Evolutionary conservation across 2,329 filamentous ascomycete genomes (phyloP).

Genomic region (Stenocarpella maydis): DNA sequence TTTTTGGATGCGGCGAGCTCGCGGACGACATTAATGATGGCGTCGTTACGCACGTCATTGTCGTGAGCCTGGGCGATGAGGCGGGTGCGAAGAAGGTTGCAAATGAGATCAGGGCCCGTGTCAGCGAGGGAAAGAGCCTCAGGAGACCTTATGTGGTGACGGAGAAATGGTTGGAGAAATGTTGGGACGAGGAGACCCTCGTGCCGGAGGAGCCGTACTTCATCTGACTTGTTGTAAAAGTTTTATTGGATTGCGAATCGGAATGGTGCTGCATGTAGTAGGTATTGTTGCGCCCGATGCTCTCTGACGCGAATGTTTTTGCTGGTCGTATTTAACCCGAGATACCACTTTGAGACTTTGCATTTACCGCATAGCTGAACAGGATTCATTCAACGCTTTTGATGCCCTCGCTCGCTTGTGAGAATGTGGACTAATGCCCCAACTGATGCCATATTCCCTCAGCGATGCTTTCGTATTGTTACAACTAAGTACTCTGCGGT

Average conservation of each 20-base stretch:
- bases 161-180: slow-evolving; percentile 77
- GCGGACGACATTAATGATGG: slow-evolving; percentile 58
- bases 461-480: too few relatives aligned
- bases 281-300: not conserved
- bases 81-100: slow-evolving; percentile 50
- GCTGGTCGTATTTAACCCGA: not conserved
- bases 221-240: not conserved
- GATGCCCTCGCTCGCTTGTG: not conserved
- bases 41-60: slow-evolving; percentile 75
- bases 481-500: too few relatives aligned
- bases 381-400: not conserved
- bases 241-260: not conserved
- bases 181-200: slow-evolving; percentile 80
- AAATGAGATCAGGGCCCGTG: slow-evolving; percentile 53
- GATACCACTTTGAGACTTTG: slow-evolving; percentile 7
- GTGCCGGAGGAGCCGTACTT: slow-evolving; percentile 78
- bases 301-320: not conserved
- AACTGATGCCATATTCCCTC: too few relatives aligned
- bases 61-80: slow-evolving; percentile 56
- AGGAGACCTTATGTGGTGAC: slow-evolving; percentile 74
- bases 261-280: not conserved
- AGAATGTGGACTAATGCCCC: not conserved
- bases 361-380: not conserved
- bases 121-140: slow-evolving; percentile 52
- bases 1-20: slow-evolving; percentile 74